These are phyloP conservation scores for Polygonum aviculare DNA, from an alignment of 148 eudicot species.

Conservation along the genomic window DNA sequence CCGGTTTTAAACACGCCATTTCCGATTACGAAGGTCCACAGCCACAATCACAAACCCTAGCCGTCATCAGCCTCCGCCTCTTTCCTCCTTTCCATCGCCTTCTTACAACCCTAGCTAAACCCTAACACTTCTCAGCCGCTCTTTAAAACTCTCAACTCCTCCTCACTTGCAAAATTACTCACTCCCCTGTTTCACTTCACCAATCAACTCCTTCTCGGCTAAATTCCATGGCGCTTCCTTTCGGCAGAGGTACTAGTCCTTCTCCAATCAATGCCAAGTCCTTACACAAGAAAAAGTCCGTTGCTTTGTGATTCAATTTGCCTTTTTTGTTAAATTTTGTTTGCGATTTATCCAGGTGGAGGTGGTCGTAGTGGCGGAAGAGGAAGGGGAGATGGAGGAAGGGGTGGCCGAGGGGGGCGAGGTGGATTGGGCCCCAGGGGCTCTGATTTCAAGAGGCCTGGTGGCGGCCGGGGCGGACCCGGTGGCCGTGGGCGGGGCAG, in stretches of 20 bases:
- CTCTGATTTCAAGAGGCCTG: constrained; percentile 13
- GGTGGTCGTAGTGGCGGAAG: constrained; percentile 25
- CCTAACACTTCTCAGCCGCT: background rate
- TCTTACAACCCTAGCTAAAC: constrained; percentile 1
- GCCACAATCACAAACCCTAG: background rate
- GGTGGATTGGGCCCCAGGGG: constrained; percentile 20
- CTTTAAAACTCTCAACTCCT: background rate
- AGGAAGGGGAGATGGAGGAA: constrained; percentile 34
- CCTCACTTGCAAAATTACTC: background rate
- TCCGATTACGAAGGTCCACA: too few relatives aligned
- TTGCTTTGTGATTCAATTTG: background rate
- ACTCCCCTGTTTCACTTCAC: background rate
- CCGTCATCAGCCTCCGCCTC: background rate
- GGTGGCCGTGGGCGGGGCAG: constrained; percentile 29
- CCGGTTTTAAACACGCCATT: background rate
- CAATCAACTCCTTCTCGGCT: background rate
- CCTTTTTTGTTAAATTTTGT: background rate
- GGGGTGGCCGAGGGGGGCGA: constrained; percentile 31
- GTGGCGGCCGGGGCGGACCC: constrained; percentile 7
- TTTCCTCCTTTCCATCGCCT: background rate
- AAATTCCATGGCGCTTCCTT: background rate
- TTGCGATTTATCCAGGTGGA: constrained; percentile 8
- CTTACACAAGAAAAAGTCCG: too few relatives aligned
- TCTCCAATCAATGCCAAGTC: too few relatives aligned
- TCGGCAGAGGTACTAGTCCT: background rate